Conservation (phyloP, 169 alveolate genomes). For the Cryptosporidium parvum region DNA sequence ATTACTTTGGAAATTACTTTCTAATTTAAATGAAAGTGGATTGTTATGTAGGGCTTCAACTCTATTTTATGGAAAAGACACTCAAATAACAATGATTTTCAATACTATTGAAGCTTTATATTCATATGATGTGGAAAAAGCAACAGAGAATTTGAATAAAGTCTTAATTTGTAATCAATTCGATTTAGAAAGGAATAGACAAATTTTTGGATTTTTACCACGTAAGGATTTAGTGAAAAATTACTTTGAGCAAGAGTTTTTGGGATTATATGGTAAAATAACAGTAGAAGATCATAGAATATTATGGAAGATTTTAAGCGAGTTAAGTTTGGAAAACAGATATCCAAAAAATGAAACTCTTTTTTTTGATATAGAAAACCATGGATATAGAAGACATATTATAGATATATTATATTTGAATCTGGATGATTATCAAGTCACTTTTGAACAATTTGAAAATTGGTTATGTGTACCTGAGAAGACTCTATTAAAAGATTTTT, state of each 20-base stretch:
- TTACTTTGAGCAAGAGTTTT: conserved; percentile 57
- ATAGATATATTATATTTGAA: conserved; percentile 21
- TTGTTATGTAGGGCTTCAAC: conserved; percentile 15
- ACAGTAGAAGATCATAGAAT: conserved; percentile 30
- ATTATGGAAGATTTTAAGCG: conserved; percentile 19
- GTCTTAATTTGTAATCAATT: not conserved
- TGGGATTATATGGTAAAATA: not conserved
- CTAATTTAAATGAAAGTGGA: conserved; percentile 7
- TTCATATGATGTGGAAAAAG: conserved; percentile 3
- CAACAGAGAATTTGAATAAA: not conserved
- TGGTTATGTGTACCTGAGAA: conserved; percentile 48
- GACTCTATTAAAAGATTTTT: conserved; percentile 1
- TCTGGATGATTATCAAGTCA: conserved; percentile 10
- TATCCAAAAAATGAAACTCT: not conserved
- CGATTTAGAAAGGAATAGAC: not conserved
- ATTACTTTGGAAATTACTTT: conserved; percentile 37
- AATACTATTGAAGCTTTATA: conserved; percentile 2
- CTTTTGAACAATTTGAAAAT: conserved; percentile 22
- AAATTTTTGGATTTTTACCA: conserved; percentile 2
- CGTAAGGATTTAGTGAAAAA: not conserved
- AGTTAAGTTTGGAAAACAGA: not conserved
- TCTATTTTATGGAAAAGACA: conserved; percentile 36
- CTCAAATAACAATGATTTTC: conserved; percentile 23
- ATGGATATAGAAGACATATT: conserved; percentile 30
- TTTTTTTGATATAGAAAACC: conserved; percentile 25